Percentiles rank a stretch among this genome's conserved stretches.
Conservation (phyloP, 2,329 filamentous ascomycete genomes). For the Malbranchea zuffiana region DNA sequence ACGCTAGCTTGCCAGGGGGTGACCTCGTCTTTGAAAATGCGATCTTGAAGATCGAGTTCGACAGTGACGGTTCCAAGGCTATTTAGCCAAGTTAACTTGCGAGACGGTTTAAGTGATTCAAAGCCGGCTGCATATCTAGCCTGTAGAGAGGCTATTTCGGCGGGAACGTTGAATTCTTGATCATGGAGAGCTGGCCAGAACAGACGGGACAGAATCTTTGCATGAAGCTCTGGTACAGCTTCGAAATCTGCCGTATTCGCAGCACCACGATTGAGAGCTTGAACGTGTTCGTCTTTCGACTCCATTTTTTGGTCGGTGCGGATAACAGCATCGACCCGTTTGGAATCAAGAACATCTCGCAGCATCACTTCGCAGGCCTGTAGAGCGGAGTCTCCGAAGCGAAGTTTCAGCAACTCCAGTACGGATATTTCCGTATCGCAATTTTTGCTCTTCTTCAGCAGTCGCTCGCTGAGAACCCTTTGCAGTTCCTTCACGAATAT, state of each 20-base stretch:
- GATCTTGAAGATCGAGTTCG: constrained; percentile 71
- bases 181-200: constrained; percentile 78
- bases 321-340: constrained; percentile 58
- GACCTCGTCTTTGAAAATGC: constrained; percentile 56
- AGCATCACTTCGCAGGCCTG: constrained; percentile 98
- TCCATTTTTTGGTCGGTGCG: constrained; percentile 40
- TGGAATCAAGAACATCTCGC: constrained; percentile 77
- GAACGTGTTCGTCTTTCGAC: constrained; percentile 19
- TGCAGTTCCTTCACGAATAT: constrained; percentile 92
- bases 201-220: constrained; percentile 79
- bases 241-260: constrained; percentile 26
- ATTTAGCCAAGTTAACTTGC: constrained; percentile 82
- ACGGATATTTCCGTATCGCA: constrained; percentile 76
- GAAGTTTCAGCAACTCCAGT: constrained; percentile 73
- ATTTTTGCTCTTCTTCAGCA: constrained; percentile 53
- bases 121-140: constrained; percentile 63
- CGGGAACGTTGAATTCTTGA: constrained; percentile 38
- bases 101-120: constrained; percentile 65
- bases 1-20: constrained; percentile 82
- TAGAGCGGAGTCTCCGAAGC: constrained; percentile 73
- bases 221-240: constrained; percentile 47
- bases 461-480: constrained; percentile 70
- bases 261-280: constrained; percentile 12
- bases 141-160: constrained; percentile 46
- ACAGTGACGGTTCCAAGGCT: constrained; percentile 70